Evolutionary conservation across 108 stramenopile species (phyloP), one percentile per base, ranked within the genome.

Genomic region (Discostella stelligeroides): DNA sequence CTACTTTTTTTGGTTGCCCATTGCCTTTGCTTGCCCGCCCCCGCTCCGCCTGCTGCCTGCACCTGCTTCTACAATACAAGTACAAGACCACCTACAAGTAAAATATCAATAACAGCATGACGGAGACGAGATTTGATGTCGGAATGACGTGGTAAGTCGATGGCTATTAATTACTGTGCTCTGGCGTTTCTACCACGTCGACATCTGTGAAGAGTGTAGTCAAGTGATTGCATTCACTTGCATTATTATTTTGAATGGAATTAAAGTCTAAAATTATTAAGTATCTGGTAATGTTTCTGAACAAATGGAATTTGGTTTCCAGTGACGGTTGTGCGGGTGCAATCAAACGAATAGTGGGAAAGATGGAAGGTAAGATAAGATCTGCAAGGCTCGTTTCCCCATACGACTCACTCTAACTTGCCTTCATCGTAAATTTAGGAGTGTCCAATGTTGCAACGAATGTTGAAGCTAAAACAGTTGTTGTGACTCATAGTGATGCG

Each of bases 291-390:
- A 18, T 37, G 4, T 34, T 45, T 45, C 43, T 60, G 30, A 27
- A 20, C 46, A 21, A 24, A n/a, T n/a, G n/a, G n/a, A n/a, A n/a
- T n/a, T n/a, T n/a, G n/a, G n/a, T n/a, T 34, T 18, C 21, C 79
- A 92, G 91, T 60, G 88, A 82, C 24, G 92, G 92, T 27, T 93
- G 92, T 34, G 85, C 88, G 21, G 59, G 37, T 68, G 92, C 92
- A 2, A 76, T 94, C 60, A 86, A 94, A 51, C 76, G 87, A 9
- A 84, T 94, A 40, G 57, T 94, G 14, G 80, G 80, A 17, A 94
- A 91, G 56, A 60, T 94, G 43, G 88, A 94, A 15, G 92, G 90
- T 91, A 66, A 24, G 87, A 61, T 15, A 17, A 20, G 13, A 20
- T 48, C 4, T 30, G 29, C 40, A 14, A 60, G 40, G 30, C 48